Conservation (phyloP, 2,329 filamentous ascomycete species). For the Beauveria brongniartii region DNA sequence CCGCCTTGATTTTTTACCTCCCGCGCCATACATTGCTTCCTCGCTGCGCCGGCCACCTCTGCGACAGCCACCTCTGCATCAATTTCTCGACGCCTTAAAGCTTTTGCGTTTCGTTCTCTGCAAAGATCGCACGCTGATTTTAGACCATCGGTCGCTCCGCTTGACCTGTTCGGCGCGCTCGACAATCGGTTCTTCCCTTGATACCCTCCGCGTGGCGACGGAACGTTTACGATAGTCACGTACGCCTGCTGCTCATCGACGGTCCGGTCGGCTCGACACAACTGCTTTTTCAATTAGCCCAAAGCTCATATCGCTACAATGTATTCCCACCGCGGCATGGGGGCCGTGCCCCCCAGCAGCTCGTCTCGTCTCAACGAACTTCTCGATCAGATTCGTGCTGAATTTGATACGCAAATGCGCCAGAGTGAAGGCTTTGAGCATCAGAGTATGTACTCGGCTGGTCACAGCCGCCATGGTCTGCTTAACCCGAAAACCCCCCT, state of each 20-base stretch:
- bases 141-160: not conserved
- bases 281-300: not conserved
- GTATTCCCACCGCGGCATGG: conserved; percentile 87
- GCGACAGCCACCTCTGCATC: not conserved
- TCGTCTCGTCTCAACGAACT: conserved; percentile 75
- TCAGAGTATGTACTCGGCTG: conserved; percentile 63
- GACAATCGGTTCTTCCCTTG: not conserved
- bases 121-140: not conserved
- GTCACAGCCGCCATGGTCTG: conserved; percentile 1
- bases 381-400: conserved; percentile 79
- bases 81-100: not conserved
- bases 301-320: conserved; percentile 50
- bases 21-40: not conserved
- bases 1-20: not conserved
- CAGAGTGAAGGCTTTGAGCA: conserved; percentile 84
- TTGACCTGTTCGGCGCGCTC: not conserved
- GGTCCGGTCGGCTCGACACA: not conserved
- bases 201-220: not conserved
- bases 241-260: not conserved
- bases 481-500: conserved; percentile 1
- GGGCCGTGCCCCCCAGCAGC: conserved; percentile 52
- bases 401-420: conserved; percentile 80
- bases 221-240: not conserved
- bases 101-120: not conserved
- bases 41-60: not conserved